A percentile compares a stretch with the other conserved stretches of the same genome.
These are phyloP conservation scores for Porodaedalea pini DNA, from an alignment of 1,284 basidiomycete species.

Conservation along the genomic window DNA sequence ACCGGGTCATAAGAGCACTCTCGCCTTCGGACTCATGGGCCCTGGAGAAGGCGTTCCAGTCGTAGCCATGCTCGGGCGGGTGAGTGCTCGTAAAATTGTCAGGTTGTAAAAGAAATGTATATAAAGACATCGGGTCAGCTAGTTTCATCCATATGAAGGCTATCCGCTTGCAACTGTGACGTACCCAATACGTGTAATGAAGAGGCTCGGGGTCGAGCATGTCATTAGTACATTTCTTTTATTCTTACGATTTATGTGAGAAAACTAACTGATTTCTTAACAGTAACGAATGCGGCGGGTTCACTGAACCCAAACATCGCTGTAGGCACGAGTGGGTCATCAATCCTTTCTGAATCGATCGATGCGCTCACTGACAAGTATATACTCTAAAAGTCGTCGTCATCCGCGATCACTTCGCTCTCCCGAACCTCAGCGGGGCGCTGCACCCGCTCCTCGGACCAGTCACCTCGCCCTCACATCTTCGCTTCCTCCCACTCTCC, in stretches of 20 bases:
- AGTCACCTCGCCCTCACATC: constrained; percentile 46
- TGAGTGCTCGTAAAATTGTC: constrained; percentile 32
- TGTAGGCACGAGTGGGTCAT: constrained; percentile 73
- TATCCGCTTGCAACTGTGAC: constrained; percentile 63
- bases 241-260: background rate
- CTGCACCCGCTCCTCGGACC: constrained; percentile 79
- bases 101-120: background rate
- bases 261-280: background rate
- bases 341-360: background rate
- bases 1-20: constrained; percentile 67
- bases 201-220: constrained; percentile 65
- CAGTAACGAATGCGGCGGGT: constrained; percentile 85
- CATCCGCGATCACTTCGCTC: constrained; percentile 76
- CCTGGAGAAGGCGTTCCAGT: constrained; percentile 57
- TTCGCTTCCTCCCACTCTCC: constrained; percentile 76
- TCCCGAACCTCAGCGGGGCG: constrained; percentile 68
- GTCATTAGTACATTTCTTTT: constrained; percentile 58
- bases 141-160: constrained; percentile 86
- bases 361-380: background rate
- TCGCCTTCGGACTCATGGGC: constrained; percentile 77
- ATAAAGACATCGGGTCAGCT: constrained; percentile 23
- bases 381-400: constrained; percentile 56
- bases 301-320: constrained; percentile 66
- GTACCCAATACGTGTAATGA: constrained; percentile 77
- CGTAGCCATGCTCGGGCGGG: constrained; percentile 82